These are phyloP conservation scores for Fusarium sp. DNA, from an alignment of 2,329 filamentous ascomycete genomes.

Conservation along the genomic window DNA sequence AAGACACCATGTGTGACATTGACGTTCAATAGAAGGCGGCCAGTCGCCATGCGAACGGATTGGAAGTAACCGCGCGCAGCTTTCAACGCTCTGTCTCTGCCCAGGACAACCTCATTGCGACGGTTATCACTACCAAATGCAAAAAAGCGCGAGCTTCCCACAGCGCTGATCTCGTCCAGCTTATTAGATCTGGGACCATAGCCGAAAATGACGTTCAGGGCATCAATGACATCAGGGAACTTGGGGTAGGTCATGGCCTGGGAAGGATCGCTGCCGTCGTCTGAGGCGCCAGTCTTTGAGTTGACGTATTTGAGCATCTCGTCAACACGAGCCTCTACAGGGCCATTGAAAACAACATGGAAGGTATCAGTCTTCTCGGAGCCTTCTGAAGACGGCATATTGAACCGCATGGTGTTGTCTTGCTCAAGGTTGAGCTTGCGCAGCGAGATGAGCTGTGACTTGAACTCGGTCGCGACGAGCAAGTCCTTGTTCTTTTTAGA, in stretches of 20 bases:
- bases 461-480: conserved; percentile 59
- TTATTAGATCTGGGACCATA: conserved; percentile 52
- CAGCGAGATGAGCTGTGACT: conserved; percentile 56
- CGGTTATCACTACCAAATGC: conserved; percentile 47
- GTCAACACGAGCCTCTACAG: conserved; percentile 50
- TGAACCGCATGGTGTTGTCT: conserved; percentile 47
- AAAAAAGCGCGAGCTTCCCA: conserved; percentile 62
- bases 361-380: conserved; percentile 47
- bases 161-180: conserved; percentile 46
- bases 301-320: conserved; percentile 56
- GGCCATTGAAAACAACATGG: conserved; percentile 54
- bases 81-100: conserved; percentile 46
- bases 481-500: conserved; percentile 42
- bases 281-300: conserved; percentile 52
- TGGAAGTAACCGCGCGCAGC: conserved; percentile 65
- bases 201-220: conserved; percentile 62
- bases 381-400: conserved; percentile 47
- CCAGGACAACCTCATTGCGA: conserved; percentile 40
- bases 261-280: conserved; percentile 7
- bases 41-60: conserved; percentile 63
- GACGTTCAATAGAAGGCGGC: conserved; percentile 62
- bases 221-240: conserved; percentile 58
- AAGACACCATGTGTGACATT: conserved; percentile 66
- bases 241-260: conserved; percentile 54
- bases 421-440: conserved; percentile 49